phyloP scores from a whole-genome alignment of 75 land plant species.

The Cupressus sempervirens region DNA sequence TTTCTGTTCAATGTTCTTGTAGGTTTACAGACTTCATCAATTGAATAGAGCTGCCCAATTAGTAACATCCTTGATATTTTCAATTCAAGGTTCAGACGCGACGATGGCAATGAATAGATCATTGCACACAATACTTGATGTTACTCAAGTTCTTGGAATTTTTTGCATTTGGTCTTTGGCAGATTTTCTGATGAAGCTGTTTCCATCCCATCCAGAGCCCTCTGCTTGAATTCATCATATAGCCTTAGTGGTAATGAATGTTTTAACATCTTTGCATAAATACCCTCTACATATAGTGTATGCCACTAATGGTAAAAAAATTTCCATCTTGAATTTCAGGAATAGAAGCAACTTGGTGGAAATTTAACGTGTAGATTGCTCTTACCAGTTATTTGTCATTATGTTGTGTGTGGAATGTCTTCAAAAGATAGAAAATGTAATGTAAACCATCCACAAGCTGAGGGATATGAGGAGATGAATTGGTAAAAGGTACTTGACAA shows the following conservation, averaged over 20 bases:
- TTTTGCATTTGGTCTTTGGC: slow-evolving; percentile 89
- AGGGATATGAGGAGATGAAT: not conserved
- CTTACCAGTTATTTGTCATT: not conserved
- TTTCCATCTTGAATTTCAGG: not conserved
- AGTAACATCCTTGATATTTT: slow-evolving; percentile 79
- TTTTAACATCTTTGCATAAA: not conserved
- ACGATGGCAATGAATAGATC: slow-evolving; percentile 77
- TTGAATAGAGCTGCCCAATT: slow-evolving; percentile 92
- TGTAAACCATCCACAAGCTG: not conserved
- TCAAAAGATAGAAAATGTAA: not conserved
- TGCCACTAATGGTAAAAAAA: not conserved
- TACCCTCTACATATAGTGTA: not conserved
- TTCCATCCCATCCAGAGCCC: slow-evolving; percentile 38
- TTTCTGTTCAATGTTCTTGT: slow-evolving; percentile 10
- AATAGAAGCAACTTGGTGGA: not conserved
- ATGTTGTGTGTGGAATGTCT: not conserved
- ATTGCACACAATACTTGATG: slow-evolving; percentile 60
- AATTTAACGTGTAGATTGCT: not conserved
- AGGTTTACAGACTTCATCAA: slow-evolving; percentile 93
- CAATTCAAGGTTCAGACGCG: slow-evolving; percentile 73
- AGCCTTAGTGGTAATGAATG: not conserved
- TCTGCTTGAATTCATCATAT: not conserved
- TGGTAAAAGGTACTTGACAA: not conserved
- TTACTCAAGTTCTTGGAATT: slow-evolving; percentile 75
- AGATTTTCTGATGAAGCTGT: slow-evolving; percentile 70